Base-by-base conservation (phyloP, 768 basidiomycete species). In the Rubroboletus pulcherrimus region DNA sequence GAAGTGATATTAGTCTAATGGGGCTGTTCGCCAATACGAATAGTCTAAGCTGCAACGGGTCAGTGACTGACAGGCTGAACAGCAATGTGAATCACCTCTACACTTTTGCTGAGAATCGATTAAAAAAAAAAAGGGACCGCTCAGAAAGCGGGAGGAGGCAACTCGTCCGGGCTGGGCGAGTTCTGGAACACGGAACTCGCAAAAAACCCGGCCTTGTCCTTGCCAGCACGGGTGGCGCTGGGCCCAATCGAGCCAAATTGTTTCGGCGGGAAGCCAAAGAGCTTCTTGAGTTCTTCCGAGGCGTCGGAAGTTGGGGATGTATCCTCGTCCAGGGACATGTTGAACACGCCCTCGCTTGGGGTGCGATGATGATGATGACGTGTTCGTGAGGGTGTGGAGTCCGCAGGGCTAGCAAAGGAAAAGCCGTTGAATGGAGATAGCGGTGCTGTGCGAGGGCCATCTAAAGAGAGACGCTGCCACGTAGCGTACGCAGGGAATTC, bases 131-230 rank as follows among this genome's bases (percentile, higher is more conserved):
- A 69, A 78, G 70, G 78, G 49, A 75, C 73, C 70, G 68, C 68
- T 71, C 51, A 71, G 66, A 87, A 84, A 60, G 78, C 74, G 53
- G 87, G 87, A 57, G 83, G 81, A 44, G 89, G 89, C 46, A 91
- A 73, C 66, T 88, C 88, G 57, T 91, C 89, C 50, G 89, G 89
- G 64, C 85, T 89, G 15, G 89, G 89, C 55, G 87, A 89, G 76
- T 90, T 91, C 78, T 91, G 89, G 82, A 90, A 91, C 65, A 79
- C 76, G 33, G 88, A 90, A 65, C 87, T 90, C 61, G 89, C 89
- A 70, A 88, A 91, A 66, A 82, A 89, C 8, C 79, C 79, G 30
- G 73, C 69, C 57, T 73, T 74, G 49, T 72, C 66, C 62, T 67
- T 66, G 57, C 39, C 61, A 57, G 55, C 58, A 57, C 66, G 68